A percentile compares a stretch with the other conserved stretches of the same genome.
phyloP scores from a whole-genome alignment of 2,329 filamentous ascomycete genomes.

The Penicillium italicum region DNA sequence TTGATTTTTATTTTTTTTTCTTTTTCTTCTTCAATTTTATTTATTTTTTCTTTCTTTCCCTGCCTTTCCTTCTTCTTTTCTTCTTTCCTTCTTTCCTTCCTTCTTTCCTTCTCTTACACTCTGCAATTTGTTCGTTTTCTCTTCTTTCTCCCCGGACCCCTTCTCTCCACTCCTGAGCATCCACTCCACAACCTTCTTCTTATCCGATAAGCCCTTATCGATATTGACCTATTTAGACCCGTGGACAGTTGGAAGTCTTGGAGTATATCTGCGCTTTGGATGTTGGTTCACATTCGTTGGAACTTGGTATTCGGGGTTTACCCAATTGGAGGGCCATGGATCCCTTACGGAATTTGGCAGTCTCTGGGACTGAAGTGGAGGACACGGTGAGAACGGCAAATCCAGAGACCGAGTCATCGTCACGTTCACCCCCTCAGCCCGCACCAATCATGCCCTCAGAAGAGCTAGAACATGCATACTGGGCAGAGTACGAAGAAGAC shows the following conservation, averaged over 20 bases:
- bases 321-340: conserved; percentile 9
- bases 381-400: not conserved
- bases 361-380: not conserved
- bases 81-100: conserved; percentile 2
- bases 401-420: conserved; percentile 6
- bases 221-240: not conserved
- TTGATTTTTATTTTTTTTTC: conserved; percentile 13
- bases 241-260: not conserved
- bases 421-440: conserved; percentile 18
- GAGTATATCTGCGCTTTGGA: not conserved
- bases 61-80: conserved; percentile 2
- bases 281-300: not conserved
- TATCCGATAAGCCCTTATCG: conserved; percentile 14
- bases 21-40: not conserved
- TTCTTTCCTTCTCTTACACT: conserved; percentile 6
- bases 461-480: conserved; percentile 43
- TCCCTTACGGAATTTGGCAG: conserved; percentile 2
- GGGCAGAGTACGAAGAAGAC: conserved; percentile 57
- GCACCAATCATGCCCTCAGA: conserved; percentile 10
- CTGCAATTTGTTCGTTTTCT: conserved; percentile 1
- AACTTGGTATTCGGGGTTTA: not conserved
- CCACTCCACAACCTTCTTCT: conserved; percentile 1
- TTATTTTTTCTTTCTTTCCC: conserved; percentile 10
- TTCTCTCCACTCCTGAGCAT: conserved; percentile 1
- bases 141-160: conserved; percentile 5